phyloP scores from a whole-genome alignment of 345 rosid genomes.

The Abelmoschus esculentus region DNA sequence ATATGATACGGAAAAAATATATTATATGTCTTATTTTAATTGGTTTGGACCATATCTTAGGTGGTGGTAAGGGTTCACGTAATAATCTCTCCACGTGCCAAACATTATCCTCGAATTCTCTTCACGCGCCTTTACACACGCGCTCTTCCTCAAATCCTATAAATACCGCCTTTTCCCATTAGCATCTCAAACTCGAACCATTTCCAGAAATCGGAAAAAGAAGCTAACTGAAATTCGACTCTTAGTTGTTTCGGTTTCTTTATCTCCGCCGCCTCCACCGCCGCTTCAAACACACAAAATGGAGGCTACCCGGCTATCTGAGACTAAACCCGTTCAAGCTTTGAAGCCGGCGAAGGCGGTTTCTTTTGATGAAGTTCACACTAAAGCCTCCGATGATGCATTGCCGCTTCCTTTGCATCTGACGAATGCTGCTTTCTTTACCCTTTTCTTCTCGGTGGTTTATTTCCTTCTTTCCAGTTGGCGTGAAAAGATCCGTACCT shows the following conservation, averaged over 20 bases:
- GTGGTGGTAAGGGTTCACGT: no score
- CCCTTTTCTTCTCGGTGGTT: conserved; percentile 55
- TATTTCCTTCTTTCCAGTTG: conserved; percentile 59
- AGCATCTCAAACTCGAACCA: background rate
- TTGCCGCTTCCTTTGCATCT: conserved; percentile 42
- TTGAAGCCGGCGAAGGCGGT: conserved; percentile 1
- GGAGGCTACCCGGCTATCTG: conserved; percentile 26
- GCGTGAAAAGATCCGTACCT: conserved; percentile 68
- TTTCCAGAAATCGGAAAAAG: background rate
- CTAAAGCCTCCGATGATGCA: conserved; percentile 42
- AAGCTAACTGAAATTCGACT: background rate
- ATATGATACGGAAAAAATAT: no score
- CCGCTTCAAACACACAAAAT: conserved; percentile 4
- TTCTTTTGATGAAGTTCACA: background rate
- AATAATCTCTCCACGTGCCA: no score
- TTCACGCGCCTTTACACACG: background rate
- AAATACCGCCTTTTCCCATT: background rate
- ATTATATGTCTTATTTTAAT: no score
- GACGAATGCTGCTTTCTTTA: conserved; percentile 50
- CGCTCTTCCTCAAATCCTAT: conserved; percentile 5
- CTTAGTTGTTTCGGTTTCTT: background rate
- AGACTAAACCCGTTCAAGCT: background rate
- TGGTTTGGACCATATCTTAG: no score
- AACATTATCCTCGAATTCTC: background rate
- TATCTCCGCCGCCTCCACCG: background rate